Conservation (phyloP, 768 basidiomycete species). For the Pleurotus salmoneostramineus region DNA sequence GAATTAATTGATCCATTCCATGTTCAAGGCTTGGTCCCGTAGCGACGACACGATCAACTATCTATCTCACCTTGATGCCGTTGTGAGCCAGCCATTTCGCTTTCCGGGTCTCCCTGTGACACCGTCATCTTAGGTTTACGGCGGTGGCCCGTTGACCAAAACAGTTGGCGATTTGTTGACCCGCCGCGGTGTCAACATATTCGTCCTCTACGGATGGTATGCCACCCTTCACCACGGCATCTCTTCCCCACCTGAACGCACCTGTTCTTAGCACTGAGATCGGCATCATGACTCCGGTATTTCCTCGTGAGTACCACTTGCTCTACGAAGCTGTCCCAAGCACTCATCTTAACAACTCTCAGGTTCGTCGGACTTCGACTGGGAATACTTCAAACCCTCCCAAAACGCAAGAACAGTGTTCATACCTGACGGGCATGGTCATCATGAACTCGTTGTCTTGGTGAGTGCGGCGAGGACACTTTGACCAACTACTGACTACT, state of each 20-base stretch:
- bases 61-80: conserved; percentile 28
- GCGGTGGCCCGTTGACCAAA: conserved; percentile 33
- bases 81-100: conserved; percentile 14
- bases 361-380: conserved; percentile 15
- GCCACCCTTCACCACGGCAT: conserved; percentile 9
- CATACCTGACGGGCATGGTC: conserved; percentile 25
- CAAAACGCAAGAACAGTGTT: conserved; percentile 20
- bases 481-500: neutral
- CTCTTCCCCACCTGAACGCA: neutral
- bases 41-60: conserved; percentile 3
- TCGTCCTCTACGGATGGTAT: conserved; percentile 28
- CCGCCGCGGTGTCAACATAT: conserved; percentile 26
- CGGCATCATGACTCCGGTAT: conserved; percentile 11
- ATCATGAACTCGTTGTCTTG: conserved; percentile 33
- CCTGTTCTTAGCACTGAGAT: conserved; percentile 3
- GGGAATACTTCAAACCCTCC: conserved; percentile 29
- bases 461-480: conserved; percentile 16
- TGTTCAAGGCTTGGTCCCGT: conserved; percentile 13
- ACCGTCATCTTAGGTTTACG: conserved; percentile 22
- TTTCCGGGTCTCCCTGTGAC: neutral
- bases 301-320: conserved; percentile 9
- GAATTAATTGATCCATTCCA: neutral
- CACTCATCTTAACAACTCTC: neutral
- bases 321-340: neutral
- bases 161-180: conserved; percentile 27